Conservation (phyloP, 208 protist genomes). For the Trypanosoma avium region DNA sequence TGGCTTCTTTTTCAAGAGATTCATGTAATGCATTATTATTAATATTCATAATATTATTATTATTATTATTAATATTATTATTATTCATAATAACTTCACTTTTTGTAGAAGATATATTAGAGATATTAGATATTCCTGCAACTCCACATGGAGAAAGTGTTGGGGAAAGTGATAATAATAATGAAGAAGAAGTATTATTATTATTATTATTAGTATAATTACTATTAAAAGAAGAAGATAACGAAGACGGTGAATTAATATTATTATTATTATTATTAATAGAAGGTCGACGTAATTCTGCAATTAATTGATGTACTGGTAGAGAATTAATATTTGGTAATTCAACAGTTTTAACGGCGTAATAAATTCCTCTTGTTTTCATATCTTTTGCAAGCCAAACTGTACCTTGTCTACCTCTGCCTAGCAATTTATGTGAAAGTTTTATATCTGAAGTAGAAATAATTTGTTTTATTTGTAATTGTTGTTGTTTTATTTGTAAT, state of each 20-base stretch:
- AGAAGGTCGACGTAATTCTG: background rate
- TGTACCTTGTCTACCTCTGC: slow-evolving; percentile 14
- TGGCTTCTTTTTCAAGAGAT: slow-evolving; percentile 49
- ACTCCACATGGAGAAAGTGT: no score
- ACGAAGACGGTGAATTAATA: no score
- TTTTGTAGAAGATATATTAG: no score
- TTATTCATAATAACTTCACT: no score
- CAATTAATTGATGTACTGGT: slow-evolving; percentile 13
- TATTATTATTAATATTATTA: background rate
- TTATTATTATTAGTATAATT: no score
- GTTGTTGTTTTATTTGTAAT: slow-evolving; percentile 2
- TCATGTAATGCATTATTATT: no score
- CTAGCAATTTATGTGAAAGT: slow-evolving; percentile 9
- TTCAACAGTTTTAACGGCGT: slow-evolving; percentile 31
- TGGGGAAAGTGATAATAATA: no score
- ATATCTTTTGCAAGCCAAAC: slow-evolving; percentile 20
- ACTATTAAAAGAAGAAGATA: no score
- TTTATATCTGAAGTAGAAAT: background rate
- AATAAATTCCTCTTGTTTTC: background rate
- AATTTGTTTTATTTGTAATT: background rate
- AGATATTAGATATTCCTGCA: no score
- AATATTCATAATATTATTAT: background rate
- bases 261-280: background rate
- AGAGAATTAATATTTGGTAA: background rate
- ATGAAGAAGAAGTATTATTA: no score